phyloP scores from a whole-genome alignment of 2,329 filamentous ascomycete species.

The Fusarium citri region DNA sequence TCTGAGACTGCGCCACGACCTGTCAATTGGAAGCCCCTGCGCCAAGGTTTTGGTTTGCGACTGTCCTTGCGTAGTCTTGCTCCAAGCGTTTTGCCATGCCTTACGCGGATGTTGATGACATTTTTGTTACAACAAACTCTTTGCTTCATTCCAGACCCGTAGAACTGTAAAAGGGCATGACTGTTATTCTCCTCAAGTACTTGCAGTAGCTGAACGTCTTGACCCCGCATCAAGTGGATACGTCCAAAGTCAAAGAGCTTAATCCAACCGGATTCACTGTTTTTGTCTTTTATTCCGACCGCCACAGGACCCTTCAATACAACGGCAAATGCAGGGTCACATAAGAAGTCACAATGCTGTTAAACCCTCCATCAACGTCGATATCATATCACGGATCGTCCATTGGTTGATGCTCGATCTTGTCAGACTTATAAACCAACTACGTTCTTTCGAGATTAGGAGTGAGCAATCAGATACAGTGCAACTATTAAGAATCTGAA shows the following conservation, averaged over 20 bases:
- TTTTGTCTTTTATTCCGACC: slow-evolving; percentile 6
- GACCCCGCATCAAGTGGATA: slow-evolving; percentile 8
- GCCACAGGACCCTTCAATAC: slow-evolving; percentile 8
- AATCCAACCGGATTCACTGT: slow-evolving; percentile 17
- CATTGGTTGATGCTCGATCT: background rate
- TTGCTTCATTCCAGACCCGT: background rate
- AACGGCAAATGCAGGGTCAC: background rate
- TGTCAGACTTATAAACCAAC: background rate
- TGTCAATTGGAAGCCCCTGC: slow-evolving; percentile 3
- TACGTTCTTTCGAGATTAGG: background rate
- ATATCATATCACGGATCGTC: background rate
- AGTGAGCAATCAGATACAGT: background rate
- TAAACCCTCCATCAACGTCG: background rate
- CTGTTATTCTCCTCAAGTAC: background rate
- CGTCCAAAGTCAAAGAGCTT: slow-evolving; percentile 19
- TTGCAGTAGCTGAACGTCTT: slow-evolving; percentile 6
- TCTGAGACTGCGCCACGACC: slow-evolving; percentile 32
- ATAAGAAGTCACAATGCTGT: background rate
- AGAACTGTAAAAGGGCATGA: background rate
- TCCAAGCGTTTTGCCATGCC: slow-evolving; percentile 12
- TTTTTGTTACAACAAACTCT: background rate
- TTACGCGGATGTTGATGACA: background rate
- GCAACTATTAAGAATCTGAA: background rate
- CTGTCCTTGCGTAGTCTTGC: slow-evolving; percentile 3
- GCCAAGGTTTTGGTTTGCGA: slow-evolving; percentile 19